A percentile compares a stretch with the other conserved stretches of the same genome.
Conservation (phyloP, 78 protist genomes). For the Dictyostelium brefeldianum region DNA sequence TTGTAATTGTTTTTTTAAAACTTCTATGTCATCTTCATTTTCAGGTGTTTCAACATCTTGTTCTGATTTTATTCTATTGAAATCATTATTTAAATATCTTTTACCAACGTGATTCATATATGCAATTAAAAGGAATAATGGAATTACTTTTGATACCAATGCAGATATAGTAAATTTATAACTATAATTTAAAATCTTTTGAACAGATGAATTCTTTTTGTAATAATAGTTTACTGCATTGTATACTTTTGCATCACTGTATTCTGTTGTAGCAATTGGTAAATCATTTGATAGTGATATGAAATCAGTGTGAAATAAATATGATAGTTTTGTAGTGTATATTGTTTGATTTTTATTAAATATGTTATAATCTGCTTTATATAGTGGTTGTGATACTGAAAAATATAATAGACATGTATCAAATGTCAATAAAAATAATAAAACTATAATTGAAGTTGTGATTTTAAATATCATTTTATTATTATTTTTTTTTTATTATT, state of each 20-base stretch:
- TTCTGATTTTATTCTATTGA: background rate
- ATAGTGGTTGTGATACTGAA: constrained; percentile 1
- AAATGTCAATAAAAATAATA: background rate
- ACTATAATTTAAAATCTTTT: background rate
- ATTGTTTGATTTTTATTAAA: background rate
- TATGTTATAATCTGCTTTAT: background rate
- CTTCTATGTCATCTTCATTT: background rate
- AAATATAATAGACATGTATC: background rate
- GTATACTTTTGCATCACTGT: background rate
- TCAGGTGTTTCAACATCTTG: background rate
- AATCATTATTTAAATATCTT: constrained; percentile 6
- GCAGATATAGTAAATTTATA: background rate
- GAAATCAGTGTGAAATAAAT: background rate
- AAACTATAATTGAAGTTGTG: background rate
- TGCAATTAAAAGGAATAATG: background rate
- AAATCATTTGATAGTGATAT: background rate
- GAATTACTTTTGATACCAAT: background rate
- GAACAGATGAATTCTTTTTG: background rate
- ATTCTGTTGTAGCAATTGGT: background rate
- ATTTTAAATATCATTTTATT: constrained; percentile 20
- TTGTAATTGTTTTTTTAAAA: background rate
- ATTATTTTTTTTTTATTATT: background rate
- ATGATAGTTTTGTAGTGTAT: background rate
- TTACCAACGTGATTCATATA: constrained; percentile 3
- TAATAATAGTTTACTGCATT: background rate